Evolutionary conservation across 177 flowering plant species (phyloP).

Genomic region (Vitis hybrid): DNA sequence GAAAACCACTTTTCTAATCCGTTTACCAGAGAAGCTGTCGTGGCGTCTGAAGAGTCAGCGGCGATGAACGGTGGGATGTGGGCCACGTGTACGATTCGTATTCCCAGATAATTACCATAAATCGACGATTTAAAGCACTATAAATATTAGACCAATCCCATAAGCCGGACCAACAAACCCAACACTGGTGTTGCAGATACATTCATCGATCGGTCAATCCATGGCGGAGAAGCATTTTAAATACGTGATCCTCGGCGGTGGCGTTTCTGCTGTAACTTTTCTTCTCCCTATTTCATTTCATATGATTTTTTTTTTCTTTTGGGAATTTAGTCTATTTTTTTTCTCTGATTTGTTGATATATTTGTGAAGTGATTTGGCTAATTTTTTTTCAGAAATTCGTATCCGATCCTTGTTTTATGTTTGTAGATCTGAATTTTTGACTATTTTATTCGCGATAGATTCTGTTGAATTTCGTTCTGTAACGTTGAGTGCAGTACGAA

Average conservation of each 20-base stretch:
- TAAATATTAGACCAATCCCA: conserved; percentile 7
- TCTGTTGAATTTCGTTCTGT: no score
- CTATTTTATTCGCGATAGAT: no score
- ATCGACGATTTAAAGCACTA: neutral
- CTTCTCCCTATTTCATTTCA: neutral
- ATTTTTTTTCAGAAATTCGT: neutral
- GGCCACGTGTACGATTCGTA: conserved; percentile 21
- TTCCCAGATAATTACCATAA: neutral
- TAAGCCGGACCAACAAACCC: neutral
- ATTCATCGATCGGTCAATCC: conserved; percentile 2
- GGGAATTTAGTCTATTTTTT: neutral
- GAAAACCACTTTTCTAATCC: neutral
- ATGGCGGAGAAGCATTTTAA: conserved; percentile 63
- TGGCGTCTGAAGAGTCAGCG: conserved; percentile 21
- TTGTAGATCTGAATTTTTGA: no score
- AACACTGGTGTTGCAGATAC: neutral
- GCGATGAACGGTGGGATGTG: conserved; percentile 2
- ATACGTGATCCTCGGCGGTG: conserved; percentile 71
- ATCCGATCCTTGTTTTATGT: no score
- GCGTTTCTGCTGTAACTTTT: conserved; percentile 60
- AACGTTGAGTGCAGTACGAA: no score
- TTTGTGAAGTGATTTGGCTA: neutral
- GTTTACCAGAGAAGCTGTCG: neutral
- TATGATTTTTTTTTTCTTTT: neutral
- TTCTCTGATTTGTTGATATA: neutral